Conservation (phyloP, 352 stramenopile genomes). For the Phytopythium mirpurense region DNA sequence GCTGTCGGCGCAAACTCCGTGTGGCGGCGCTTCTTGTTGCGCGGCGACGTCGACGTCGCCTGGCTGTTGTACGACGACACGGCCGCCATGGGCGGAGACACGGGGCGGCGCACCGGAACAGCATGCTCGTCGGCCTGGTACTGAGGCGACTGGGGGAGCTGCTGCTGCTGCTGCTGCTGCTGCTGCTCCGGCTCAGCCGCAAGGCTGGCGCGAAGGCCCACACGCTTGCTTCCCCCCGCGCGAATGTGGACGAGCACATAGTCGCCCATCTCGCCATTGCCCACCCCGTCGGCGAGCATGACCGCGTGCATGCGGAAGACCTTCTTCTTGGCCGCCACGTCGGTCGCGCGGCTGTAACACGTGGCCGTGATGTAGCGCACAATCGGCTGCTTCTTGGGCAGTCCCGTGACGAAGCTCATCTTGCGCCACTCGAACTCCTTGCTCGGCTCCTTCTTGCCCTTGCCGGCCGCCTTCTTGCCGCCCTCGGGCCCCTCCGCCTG, state of each 20-base stretch:
- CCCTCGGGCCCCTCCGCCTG: slow-evolving; percentile 9
- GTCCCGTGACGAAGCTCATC: slow-evolving; percentile 76
- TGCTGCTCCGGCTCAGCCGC: slow-evolving; percentile 14
- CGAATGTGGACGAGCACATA: slow-evolving; percentile 77
- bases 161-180: slow-evolving; percentile 13
- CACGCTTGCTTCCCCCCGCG: slow-evolving; percentile 59
- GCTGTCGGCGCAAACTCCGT: slow-evolving; percentile 17
- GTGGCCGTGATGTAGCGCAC: slow-evolving; percentile 77
- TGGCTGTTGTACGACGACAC: slow-evolving; percentile 38
- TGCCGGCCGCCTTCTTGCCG: slow-evolving; percentile 17
- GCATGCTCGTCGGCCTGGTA: neutral
- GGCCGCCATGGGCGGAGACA: slow-evolving; percentile 30
- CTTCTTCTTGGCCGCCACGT: slow-evolving; percentile 59
- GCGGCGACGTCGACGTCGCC: slow-evolving; percentile 32
- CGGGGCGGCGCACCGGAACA: slow-evolving; percentile 12
- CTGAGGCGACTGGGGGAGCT: neutral
- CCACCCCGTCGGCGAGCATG: slow-evolving; percentile 53
- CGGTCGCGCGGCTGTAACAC: slow-evolving; percentile 60
- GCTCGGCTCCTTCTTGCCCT: slow-evolving; percentile 38
- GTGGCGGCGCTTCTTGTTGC: slow-evolving; percentile 41
- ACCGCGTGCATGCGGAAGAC: slow-evolving; percentile 79
- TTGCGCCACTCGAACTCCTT: slow-evolving; percentile 82
- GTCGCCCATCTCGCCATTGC: slow-evolving; percentile 38
- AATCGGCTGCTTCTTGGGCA: slow-evolving; percentile 67
- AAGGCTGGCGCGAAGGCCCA: slow-evolving; percentile 43